phyloP scores from a whole-genome alignment of 768 basidiomycete genomes.

The Crassisporium funariophilum region DNA sequence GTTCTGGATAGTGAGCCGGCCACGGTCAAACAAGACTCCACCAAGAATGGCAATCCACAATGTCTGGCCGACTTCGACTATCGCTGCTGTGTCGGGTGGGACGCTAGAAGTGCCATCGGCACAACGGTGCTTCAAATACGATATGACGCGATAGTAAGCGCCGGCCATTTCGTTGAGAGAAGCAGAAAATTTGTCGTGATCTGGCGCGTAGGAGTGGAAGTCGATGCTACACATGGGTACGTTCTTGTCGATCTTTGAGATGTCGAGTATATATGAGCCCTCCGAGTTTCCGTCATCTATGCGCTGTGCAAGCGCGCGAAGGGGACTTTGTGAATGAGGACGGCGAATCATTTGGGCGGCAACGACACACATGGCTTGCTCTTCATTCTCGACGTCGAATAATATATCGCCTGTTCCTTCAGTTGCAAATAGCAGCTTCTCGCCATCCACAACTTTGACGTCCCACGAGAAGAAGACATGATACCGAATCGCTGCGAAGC shows the following conservation, averaged over 20 bases:
- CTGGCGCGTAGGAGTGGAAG: constrained; percentile 29
- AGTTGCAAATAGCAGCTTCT: constrained; percentile 17
- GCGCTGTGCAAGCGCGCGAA: constrained; percentile 13
- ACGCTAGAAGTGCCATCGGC: no score
- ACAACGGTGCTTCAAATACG: constrained; percentile 23
- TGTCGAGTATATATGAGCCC: constrained; percentile 17
- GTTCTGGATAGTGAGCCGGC: constrained; percentile 29
- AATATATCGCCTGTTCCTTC: constrained; percentile 16
- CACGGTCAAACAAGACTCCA: constrained; percentile 23
- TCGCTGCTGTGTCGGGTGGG: constrained; percentile 4
- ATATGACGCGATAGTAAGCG: constrained; percentile 25
- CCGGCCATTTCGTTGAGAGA: constrained; percentile 23
- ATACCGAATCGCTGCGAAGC: constrained; percentile 25
- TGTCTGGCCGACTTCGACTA: constrained; percentile 22
- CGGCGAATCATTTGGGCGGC: constrained; percentile 29
- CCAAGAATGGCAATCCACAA: constrained; percentile 28
- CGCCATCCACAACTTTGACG: constrained; percentile 15
- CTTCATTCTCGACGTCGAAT: constrained; percentile 20
- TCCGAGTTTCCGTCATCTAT: constrained; percentile 1
- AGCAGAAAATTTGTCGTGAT: constrained; percentile 22
- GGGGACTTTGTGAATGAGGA: constrained; percentile 22
- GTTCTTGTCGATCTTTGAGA: constrained; percentile 18
- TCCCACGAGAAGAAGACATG: constrained; percentile 25
- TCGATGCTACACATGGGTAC: constrained; percentile 25
- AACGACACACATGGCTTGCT: constrained; percentile 19